Base-by-base conservation (phyloP, 2,329 filamentous ascomycete species). In the Ophiocordyceps polyrhachis-furcata region DNA sequence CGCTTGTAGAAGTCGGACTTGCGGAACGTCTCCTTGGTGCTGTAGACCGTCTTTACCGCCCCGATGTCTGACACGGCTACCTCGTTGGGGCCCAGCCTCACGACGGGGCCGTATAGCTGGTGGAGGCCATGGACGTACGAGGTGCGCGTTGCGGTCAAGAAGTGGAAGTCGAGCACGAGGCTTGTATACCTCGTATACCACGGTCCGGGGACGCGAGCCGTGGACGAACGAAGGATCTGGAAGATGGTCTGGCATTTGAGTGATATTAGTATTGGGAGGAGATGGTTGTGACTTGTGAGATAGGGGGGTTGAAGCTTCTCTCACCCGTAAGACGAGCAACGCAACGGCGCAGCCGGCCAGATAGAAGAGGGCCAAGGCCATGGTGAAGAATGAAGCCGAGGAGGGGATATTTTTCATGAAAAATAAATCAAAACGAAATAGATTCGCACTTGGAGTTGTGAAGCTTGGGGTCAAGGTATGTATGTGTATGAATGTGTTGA, bases 21-120 rank as follows among this genome's bases (percentile, higher is more conserved):
- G 46, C 45, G 40, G 35, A 54, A 57, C 8, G 49, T 51, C 29
- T 54, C 52, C 32, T 51, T 55, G 43, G 46, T 47, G 46, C 46
- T 44, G 46, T 66, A 49, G 59, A 73, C 38, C 61, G 45, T 43
- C 32, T 50, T 54, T 25, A 53, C 45, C 32, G 46, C 50, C 5
- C 51, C 47, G 12, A 55, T 37, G 17, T 56, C 50, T 7, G 51
- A 44, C 11, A 57, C 43, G 40, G 46, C 48, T 15, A 58, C 49
- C 11, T 53, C 50, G 20, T 50, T 48, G 2, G 56, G 55, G 17
- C 43, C 46, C 9, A 55, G 48, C 23, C 55, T 53, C 15, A 58
- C 55, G 6, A 57, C 45, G 9, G 52, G 54, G 0, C 54, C 55
- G 20, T 56, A 56, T 46, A 49, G 46, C 20, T 50, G 38, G 43